Evolutionary conservation across 2,329 filamentous ascomycete genomes (phyloP), one percentile per base, ranked within the genome.

Genomic region (Calonectria pteridis): DNA sequence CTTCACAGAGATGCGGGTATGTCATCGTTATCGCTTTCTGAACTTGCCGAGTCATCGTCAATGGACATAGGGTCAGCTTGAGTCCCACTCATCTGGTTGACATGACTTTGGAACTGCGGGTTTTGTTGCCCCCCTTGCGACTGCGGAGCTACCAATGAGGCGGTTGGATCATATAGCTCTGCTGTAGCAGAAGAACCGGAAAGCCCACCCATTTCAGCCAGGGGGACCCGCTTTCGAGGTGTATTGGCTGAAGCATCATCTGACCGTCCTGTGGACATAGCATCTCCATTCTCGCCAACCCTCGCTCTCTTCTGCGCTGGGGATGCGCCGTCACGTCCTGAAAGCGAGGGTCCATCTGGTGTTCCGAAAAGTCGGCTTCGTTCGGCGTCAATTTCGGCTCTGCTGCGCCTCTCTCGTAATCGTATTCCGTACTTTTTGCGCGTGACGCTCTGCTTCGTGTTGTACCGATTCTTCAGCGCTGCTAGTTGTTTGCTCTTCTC

Each of bases 351-450:
- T 33, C 73, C 73, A 20, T 75, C 63, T 7, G 69, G 37, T 11
- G 75, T 66, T 4, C 77, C 77, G 20, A 84, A 65, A 4, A 87
- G 78, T 16, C 85, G 85, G 67, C 83, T 81, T 13, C 87, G 86
- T n/a, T 86, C 83, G 11, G 85, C 84, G 3, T 87, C 83, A 20
- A 90, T 87, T 72, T 88, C 87, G 0, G 83, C 84, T 73, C 80
- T 86, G 3, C 86, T 86, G 0, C 89, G 87, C 16, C 89, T 84
- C 75, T 87, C 85, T 0, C 88, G 86, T 18, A 91, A 84, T 2
- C 86, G 85, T 37, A 92, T 89, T n/a, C 90, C 90, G 73, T 88
- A 91, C 73, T 87, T 90, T 79, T 90, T 91, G 16, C 90, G 86
- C 4, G 90, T 88, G n/a, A 85, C 85, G 67, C 88, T 90, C 79